These are phyloP conservation scores for Angomonas ambiguus DNA, from an alignment of 208 protist species.

Conservation along the genomic window DNA sequence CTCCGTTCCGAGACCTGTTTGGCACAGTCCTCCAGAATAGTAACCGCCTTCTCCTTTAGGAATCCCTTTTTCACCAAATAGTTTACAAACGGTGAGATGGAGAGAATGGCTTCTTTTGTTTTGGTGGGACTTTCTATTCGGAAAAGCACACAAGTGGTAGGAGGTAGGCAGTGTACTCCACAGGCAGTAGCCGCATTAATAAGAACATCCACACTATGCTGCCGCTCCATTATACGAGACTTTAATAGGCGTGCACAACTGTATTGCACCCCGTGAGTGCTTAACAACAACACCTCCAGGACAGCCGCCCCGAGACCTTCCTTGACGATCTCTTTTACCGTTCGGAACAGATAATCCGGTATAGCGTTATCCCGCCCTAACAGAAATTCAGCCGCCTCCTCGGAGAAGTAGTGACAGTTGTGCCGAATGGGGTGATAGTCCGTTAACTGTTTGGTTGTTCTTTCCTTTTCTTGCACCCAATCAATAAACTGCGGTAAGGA, in stretches of 20 bases:
- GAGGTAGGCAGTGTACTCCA: slow-evolving; percentile 39
- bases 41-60: slow-evolving; percentile 23
- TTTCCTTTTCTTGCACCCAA: slow-evolving; percentile 38
- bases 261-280: slow-evolving; percentile 45
- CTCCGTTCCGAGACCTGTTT: slow-evolving; percentile 22
- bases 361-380: slow-evolving; percentile 21
- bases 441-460: slow-evolving; percentile 34
- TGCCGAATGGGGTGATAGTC: slow-evolving; percentile 85
- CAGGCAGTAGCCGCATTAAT: slow-evolving; percentile 28
- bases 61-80: slow-evolving; percentile 27
- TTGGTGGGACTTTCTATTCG: slow-evolving; percentile 24
- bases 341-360: slow-evolving; percentile 46
- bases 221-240: slow-evolving; percentile 32
- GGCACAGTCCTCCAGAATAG: slow-evolving; percentile 18
- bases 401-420: slow-evolving; percentile 93
- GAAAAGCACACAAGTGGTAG: slow-evolving; percentile 51
- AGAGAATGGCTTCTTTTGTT: slow-evolving; percentile 19
- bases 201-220: slow-evolving; percentile 30
- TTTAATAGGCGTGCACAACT: slow-evolving; percentile 24
- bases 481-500: slow-evolving; percentile 42
- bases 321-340: slow-evolving; percentile 32
- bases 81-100: slow-evolving; percentile 37
- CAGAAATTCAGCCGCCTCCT: slow-evolving; percentile 62
- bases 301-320: slow-evolving; percentile 38
- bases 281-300: slow-evolving; percentile 32